Evolutionary conservation across 1,139 yeast genomes (phyloP), one percentile per base, ranked within the genome.

Genomic region (Wickerhamiella pararugosa): DNA sequence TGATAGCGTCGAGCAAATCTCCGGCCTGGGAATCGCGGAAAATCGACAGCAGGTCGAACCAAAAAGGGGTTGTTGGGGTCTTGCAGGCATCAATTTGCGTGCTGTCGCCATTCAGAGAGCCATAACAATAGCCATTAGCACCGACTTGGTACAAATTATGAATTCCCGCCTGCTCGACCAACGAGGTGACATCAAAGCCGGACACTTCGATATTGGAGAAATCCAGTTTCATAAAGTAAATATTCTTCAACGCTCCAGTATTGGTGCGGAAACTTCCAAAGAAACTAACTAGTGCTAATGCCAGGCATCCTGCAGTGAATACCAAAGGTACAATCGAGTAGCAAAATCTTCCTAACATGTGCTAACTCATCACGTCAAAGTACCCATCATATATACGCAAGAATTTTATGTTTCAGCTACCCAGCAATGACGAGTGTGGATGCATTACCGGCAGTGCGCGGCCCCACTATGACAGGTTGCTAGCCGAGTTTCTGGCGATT

Each of bases 61-160:
- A 80, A 63, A 68, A 72, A 10, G 76, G 71, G 48, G 68, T 69
- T 29, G 43, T 32, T 5, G 67, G 65, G 8, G 60, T 53, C 33
- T 45, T 41, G 51, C 67, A 63, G 36, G 61, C 61, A 39, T 69
- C 60, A 45, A 63, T 55, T 45, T 65, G 62, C 48, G 64, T 48
- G 15, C 47, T 46, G 30, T 55, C 53, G 32, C 50, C 44, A 34
- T 59, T 57, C 10, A 42, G 26, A 31, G 28, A 35, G 25, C 87
- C 90, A 51, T 69, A 64, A 59, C 93, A 81, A 61, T 78, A 80
- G 29, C 86, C 87, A 75, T 86, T 79, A 56, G 70, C 67, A 38
- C 84, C 75, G 34, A 79, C 63, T 10, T 76, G 67, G 56, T 79
- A 79, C 27, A 75, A 72, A 40, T 74, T 75, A 5, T 80, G 64